Conservation (phyloP, 805 yeast genomes). For the Metschnikowia similis region DNA sequence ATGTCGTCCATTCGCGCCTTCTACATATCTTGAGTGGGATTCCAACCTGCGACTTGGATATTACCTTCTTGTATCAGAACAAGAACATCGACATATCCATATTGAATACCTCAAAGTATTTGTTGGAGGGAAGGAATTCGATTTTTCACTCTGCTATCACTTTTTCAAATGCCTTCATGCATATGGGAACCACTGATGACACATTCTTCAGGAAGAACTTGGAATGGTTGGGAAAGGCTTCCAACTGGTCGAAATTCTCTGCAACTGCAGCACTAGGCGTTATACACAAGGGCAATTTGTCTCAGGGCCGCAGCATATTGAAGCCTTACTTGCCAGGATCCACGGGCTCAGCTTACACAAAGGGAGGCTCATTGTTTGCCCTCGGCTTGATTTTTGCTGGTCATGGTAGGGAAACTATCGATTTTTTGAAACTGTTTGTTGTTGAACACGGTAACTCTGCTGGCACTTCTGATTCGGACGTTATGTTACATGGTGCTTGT, state of each 20-base stretch:
- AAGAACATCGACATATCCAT: slow-evolving; percentile 83
- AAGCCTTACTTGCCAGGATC: slow-evolving; percentile 88
- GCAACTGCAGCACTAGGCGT: slow-evolving; percentile 98
- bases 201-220: slow-evolving; percentile 83
- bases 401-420: slow-evolving; percentile 84
- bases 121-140: slow-evolving; percentile 87
- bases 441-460: slow-evolving; percentile 63
- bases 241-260: slow-evolving; percentile 96
- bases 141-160: slow-evolving; percentile 95
- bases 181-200: slow-evolving; percentile 94
- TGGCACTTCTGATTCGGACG: slow-evolving; percentile 69
- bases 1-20: slow-evolving; percentile 39
- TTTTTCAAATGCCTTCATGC: slow-evolving; percentile 90
- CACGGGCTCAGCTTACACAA: slow-evolving; percentile 78
- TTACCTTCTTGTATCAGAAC: slow-evolving; percentile 81
- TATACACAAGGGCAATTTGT: slow-evolving; percentile 88
- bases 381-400: slow-evolving; percentile 94
- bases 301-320: slow-evolving; percentile 83
- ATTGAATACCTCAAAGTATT: slow-evolving; percentile 73
- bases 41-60: slow-evolving; percentile 89
- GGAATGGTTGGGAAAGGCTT: slow-evolving; percentile 97
- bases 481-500: slow-evolving; percentile 90
- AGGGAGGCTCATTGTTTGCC: slow-evolving; percentile 94
- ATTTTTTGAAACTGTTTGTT: slow-evolving; percentile 67
- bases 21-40: slow-evolving; percentile 79